phyloP scores from a whole-genome alignment of 768 basidiomycete genomes.

The Tulasnella sp. region DNA sequence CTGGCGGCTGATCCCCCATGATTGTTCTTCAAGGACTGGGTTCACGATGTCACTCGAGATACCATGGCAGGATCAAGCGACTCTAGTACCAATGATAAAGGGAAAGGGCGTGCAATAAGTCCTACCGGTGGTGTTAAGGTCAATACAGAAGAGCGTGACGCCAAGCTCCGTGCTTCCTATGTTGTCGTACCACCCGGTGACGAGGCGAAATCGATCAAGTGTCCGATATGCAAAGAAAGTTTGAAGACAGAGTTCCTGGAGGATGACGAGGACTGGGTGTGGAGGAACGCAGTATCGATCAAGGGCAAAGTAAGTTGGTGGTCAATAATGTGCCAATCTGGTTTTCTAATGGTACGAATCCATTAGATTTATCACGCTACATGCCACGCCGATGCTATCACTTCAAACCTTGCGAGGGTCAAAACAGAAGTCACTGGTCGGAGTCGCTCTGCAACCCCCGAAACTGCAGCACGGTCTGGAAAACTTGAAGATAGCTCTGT shows the following conservation, averaged over 20 bases:
- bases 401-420: constrained; percentile 32
- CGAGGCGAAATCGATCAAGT: constrained; percentile 71
- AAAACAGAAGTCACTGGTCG: constrained; percentile 41
- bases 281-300: constrained; percentile 79
- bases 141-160: constrained; percentile 60
- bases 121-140: constrained; percentile 39
- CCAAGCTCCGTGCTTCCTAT: constrained; percentile 61
- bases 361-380: constrained; percentile 85
- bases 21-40: constrained; percentile 86
- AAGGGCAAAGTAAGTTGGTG: constrained; percentile 54
- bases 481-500: background rate
- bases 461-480: constrained; percentile 25
- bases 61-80: constrained; percentile 8
- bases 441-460: constrained; percentile 72
- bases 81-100: constrained; percentile 33
- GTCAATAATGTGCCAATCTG: constrained; percentile 24
- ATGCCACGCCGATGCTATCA: constrained; percentile 60
- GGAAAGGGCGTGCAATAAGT: constrained; percentile 53
- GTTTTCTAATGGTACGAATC: constrained; percentile 8
- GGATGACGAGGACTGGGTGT: constrained; percentile 97
- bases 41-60: constrained; percentile 50
- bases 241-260: constrained; percentile 87
- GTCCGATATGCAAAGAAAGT: constrained; percentile 92
- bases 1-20: constrained; percentile 17
- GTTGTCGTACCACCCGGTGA: constrained; percentile 85